Conservation (phyloP, 208 protist genomes). For the Borovskyia barvae region DNA sequence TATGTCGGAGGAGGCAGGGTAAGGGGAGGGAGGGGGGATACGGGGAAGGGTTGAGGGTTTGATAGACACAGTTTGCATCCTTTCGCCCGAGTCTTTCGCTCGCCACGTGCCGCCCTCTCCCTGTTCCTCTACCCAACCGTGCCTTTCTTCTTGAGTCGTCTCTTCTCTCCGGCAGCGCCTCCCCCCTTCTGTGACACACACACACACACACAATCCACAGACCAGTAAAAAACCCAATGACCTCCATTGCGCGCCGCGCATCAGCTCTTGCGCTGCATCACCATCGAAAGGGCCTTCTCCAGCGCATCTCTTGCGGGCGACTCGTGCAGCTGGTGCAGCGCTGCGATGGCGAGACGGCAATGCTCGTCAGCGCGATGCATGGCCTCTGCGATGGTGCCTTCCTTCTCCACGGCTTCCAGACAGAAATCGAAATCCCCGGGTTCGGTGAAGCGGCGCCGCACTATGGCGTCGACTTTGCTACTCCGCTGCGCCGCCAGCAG, state of each 20-base stretch:
- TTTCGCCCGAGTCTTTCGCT: no score
- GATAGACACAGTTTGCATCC: no score
- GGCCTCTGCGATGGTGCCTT: conserved; percentile 55
- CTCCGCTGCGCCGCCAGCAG: conserved; percentile 68
- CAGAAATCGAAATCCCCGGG: conserved; percentile 43
- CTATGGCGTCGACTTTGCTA: conserved; percentile 37
- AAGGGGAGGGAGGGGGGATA: no score
- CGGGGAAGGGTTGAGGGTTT: no score
- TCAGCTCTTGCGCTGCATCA: conserved; percentile 57
- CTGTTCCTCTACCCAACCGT: no score
- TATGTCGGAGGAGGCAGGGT: no score
- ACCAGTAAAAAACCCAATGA: neutral
- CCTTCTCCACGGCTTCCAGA: conserved; percentile 44
- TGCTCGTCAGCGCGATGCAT: conserved; percentile 64
- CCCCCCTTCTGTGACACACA: no score
- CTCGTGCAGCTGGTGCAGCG: conserved; percentile 41
- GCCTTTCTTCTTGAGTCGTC: no score
- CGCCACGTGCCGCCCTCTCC: no score
- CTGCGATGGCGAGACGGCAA: conserved; percentile 49
- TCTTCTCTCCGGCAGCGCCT: no score
- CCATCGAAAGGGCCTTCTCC: conserved; percentile 47
- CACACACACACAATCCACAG: neutral
- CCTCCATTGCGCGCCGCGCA: neutral
- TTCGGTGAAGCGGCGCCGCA: conserved; percentile 57
- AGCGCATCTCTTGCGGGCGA: conserved; percentile 65